Evolutionary conservation across 345 rosid genomes (phyloP).

Genomic region (Syzygium grande): DNA sequence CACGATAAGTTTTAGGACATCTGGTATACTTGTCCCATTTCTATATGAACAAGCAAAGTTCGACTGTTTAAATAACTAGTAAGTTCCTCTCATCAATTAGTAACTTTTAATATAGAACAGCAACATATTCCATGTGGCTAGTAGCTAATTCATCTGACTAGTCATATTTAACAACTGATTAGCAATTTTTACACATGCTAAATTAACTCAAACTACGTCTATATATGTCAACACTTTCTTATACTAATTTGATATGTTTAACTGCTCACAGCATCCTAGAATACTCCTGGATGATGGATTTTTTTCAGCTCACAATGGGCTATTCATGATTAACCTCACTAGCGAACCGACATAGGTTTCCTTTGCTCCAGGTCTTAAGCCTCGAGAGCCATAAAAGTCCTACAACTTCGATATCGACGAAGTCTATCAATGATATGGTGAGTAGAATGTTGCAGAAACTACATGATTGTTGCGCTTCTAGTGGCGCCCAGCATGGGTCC

Average conservation of each 20-base stretch:
- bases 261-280: neutral
- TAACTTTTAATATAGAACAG: too few species aligned
- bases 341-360: neutral
- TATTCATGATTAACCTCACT: neutral
- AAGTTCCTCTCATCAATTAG: too few species aligned
- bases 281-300: neutral
- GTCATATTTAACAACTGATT: too few species aligned
- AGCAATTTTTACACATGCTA: too few species aligned
- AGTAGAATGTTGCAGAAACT: neutral
- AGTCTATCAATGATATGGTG: neutral
- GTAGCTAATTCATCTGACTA: too few species aligned
- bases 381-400: neutral
- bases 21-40: too few species aligned
- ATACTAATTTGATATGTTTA: too few species aligned
- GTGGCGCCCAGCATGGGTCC: neutral
- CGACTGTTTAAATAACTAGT: too few species aligned
- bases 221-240: neutral
- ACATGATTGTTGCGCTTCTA: neutral
- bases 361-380: neutral
- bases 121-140: too few species aligned
- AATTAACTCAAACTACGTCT: neutral
- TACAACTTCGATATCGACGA: neutral
- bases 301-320: too few species aligned
- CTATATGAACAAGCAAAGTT: too few species aligned
- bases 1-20: too few species aligned